These are phyloP conservation scores for Blastomyces percursus DNA, from an alignment of 2,329 filamentous ascomycete genomes.

Conservation along the genomic window DNA sequence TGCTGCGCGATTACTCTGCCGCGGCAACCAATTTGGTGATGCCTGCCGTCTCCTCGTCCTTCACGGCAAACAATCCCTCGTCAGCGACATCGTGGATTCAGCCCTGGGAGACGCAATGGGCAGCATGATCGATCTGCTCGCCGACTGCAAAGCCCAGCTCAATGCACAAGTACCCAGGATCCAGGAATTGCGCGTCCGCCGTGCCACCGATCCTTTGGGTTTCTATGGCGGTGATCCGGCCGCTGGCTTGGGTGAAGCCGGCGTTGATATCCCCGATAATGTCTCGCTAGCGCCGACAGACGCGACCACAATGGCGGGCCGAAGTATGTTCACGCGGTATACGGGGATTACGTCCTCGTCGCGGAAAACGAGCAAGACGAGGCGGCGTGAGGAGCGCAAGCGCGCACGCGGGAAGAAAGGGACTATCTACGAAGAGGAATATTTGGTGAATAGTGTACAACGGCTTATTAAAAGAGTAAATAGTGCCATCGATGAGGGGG, in stretches of 20 bases:
- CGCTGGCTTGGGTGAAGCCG: conserved; percentile 42
- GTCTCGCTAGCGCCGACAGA: conserved; percentile 82
- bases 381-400: conserved; percentile 85
- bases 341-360: conserved; percentile 57
- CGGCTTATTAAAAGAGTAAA: conserved; percentile 76
- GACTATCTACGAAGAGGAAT: conserved; percentile 96
- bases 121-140: conserved; percentile 77
- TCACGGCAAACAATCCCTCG: conserved; percentile 49
- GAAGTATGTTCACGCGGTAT: conserved; percentile 88
- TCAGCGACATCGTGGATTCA: conserved; percentile 59
- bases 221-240: conserved; percentile 73
- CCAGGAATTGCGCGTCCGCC: conserved; percentile 67
- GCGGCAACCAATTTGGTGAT: conserved; percentile 75
- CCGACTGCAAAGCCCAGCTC: conserved; percentile 82
- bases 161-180: conserved; percentile 77
- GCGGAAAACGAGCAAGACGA: conserved; percentile 76
- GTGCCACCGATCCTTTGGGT: conserved; percentile 70
- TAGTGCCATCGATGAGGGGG: conserved; percentile 58
- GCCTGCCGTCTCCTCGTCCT: conserved; percentile 68
- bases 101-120: conserved; percentile 72
- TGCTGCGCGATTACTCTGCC: conserved; percentile 70
- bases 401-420: conserved; percentile 89
- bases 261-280: conserved; percentile 71
- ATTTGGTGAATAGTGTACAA: conserved; percentile 77
- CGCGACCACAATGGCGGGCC: conserved; percentile 61